These are phyloP conservation scores for Solanum habrochaites DNA, from an alignment of 257 asterid genomes.

Conservation along the genomic window DNA sequence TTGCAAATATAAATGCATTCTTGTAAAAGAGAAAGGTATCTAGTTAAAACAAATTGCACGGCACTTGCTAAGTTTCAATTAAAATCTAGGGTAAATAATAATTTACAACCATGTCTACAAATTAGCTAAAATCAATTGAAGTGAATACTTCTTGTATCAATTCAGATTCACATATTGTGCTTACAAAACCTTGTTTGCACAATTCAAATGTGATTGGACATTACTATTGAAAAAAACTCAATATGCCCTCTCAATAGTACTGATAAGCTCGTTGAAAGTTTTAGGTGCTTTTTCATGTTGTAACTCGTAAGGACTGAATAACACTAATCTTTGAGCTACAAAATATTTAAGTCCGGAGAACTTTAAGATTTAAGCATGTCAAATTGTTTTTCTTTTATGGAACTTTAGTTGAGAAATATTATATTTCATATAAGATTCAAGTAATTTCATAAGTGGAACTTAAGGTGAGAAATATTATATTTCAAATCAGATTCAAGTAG, in stretches of 20 bases:
- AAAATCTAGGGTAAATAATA: not conserved
- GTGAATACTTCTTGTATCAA: not conserved
- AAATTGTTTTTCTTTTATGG: too few relatives aligned
- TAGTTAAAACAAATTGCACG: not conserved
- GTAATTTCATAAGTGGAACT: not conserved
- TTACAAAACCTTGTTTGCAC: not conserved
- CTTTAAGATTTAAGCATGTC: too few relatives aligned
- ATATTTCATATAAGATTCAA: not conserved
- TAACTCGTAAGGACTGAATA: too few relatives aligned
- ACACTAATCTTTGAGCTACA: too few relatives aligned
- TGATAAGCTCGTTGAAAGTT: too few relatives aligned
- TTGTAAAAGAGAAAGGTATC: not conserved
- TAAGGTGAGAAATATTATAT: too few relatives aligned
- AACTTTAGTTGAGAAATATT: too few relatives aligned
- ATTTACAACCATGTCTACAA: not conserved
- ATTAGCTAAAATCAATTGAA: not conserved
- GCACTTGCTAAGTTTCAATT: not conserved
- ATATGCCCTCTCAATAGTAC: not conserved
- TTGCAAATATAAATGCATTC: not conserved
- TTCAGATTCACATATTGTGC: not conserved
- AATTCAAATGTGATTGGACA: not conserved
- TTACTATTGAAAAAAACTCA: not conserved
- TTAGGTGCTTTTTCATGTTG: too few relatives aligned
- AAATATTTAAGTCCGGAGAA: too few relatives aligned
- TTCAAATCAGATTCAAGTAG: not conserved